A percentile compares a stretch with the other conserved stretches of the same genome.
These are phyloP conservation scores for Carex cristatella DNA, from an alignment of 176 grass and related monocot genomes.

Conservation along the genomic window DNA sequence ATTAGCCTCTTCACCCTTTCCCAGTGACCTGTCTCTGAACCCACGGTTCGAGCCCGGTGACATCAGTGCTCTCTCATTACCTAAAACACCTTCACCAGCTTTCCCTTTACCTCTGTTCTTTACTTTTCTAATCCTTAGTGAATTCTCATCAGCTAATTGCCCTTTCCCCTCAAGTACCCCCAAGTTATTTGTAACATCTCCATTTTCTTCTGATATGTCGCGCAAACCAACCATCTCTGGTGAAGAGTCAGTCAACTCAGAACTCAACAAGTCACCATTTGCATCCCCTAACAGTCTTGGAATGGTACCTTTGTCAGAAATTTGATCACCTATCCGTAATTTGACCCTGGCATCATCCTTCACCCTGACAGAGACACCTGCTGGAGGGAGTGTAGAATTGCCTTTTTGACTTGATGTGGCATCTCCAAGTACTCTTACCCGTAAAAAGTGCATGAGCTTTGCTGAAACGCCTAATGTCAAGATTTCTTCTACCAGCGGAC, in stretches of 20 bases:
- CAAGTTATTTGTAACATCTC: conserved; percentile 29
- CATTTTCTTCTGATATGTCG: conserved; percentile 14
- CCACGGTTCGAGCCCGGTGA: conserved; percentile 45
- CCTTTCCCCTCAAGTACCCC: conserved; percentile 30
- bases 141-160: conserved; percentile 43
- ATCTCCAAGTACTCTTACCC: conserved; percentile 61
- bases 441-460: conserved; percentile 87
- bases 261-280: conserved; percentile 16
- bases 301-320: background rate
- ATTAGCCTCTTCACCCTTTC: conserved; percentile 32
- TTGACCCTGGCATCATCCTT: conserved; percentile 69
- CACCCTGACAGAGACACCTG: conserved; percentile 40
- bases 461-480: conserved; percentile 70
- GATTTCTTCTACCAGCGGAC: conserved; percentile 70
- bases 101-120: conserved; percentile 55
- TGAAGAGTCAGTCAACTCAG: conserved; percentile 37
- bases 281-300: conserved; percentile 30
- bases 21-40: conserved; percentile 38
- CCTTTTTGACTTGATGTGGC: conserved; percentile 49
- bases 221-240: conserved; percentile 22
- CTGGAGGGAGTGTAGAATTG: conserved; percentile 42
- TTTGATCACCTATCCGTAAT: conserved; percentile 31
- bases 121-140: conserved; percentile 25
- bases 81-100: conserved; percentile 46
- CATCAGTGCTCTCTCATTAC: conserved; percentile 40